Percentiles rank a stretch among this genome's conserved stretches.
These are phyloP conservation scores for Mycena polygramma DNA, from an alignment of 768 basidiomycete genomes.

Conservation along the genomic window DNA sequence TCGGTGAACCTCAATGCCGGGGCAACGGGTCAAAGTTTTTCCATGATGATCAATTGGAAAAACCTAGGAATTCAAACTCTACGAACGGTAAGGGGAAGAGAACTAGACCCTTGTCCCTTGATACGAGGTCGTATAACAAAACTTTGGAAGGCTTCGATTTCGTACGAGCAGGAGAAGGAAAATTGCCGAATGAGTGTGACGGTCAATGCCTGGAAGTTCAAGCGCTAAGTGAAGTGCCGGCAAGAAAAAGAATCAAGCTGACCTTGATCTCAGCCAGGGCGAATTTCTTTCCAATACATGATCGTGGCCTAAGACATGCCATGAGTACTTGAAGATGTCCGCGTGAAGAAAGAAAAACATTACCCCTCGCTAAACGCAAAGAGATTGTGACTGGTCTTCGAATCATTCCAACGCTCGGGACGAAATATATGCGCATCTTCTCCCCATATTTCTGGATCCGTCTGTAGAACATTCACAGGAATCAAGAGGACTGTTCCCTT, in stretches of 20 bases:
- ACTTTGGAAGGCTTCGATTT: slow-evolving; percentile 75
- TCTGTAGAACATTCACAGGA: slow-evolving; percentile 70
- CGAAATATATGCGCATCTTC: slow-evolving; percentile 67
- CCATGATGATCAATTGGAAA: too few relatives aligned
- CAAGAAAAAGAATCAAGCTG: slow-evolving; percentile 19
- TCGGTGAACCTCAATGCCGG: too few relatives aligned
- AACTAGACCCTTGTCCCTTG: slow-evolving; percentile 64
- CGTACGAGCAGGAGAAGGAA: slow-evolving; percentile 61
- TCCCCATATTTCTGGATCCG: slow-evolving; percentile 69
- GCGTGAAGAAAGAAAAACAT: not conserved
- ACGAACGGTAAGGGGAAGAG: slow-evolving; percentile 67
- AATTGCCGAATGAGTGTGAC: slow-evolving; percentile 68
- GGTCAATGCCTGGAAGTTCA: slow-evolving; percentile 50
- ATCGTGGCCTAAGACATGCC: slow-evolving; percentile 60
- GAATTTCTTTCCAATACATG: slow-evolving; percentile 72
- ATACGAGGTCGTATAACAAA: slow-evolving; percentile 75
- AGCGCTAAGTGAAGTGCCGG: slow-evolving; percentile 8
- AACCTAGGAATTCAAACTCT: slow-evolving; percentile 50
- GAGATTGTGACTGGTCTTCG: slow-evolving; percentile 54
- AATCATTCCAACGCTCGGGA: slow-evolving; percentile 73
- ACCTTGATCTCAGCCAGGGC: slow-evolving; percentile 74
- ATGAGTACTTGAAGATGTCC: slow-evolving; percentile 18
- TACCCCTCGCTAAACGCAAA: slow-evolving; percentile 74
- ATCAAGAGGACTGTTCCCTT: slow-evolving; percentile 69
- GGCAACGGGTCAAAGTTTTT: too few relatives aligned